phyloP scores from a whole-genome alignment of 176 grass and related monocot species.

The Aechmea fasciata region DNA sequence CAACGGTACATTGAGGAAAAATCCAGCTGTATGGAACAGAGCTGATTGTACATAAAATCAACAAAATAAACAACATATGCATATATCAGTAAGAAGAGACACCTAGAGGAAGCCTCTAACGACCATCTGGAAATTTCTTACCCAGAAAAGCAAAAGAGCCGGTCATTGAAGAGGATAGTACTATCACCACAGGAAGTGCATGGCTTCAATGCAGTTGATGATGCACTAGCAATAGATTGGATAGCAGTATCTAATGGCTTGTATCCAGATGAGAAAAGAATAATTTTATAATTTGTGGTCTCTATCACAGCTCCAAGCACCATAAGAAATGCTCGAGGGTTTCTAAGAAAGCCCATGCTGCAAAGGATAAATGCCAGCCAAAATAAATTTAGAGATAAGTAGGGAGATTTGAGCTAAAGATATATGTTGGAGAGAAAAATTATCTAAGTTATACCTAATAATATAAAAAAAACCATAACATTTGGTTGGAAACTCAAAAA shows the following conservation, averaged over 20 bases:
- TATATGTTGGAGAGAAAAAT: too few species aligned
- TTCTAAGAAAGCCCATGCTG: slow-evolving; percentile 96
- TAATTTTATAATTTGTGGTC: slow-evolving; percentile 42
- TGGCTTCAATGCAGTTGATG: slow-evolving; percentile 1
- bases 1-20: slow-evolving; percentile 56
- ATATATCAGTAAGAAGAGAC: slow-evolving; percentile 9
- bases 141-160: slow-evolving; percentile 83
- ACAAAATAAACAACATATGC: not conserved
- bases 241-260: slow-evolving; percentile 68
- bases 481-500: too few species aligned
- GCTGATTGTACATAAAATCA: slow-evolving; percentile 33
- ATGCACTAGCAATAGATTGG: slow-evolving; percentile 35
- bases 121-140: slow-evolving; percentile 22
- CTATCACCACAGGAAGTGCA: slow-evolving; percentile 15
- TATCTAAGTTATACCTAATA: too few species aligned
- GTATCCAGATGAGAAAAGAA: slow-evolving; percentile 74
- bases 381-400: not conserved
- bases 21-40: slow-evolving; percentile 85
- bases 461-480: too few species aligned
- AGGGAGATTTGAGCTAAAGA: too few species aligned
- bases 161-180: slow-evolving; percentile 47
- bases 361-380: slow-evolving; percentile 20
- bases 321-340: slow-evolving; percentile 63
- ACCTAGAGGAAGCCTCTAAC: not conserved
- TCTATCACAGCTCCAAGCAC: slow-evolving; percentile 63